phyloP scores from a whole-genome alignment of 2,329 filamentous ascomycete species.

The Aspergillus sp. region DNA sequence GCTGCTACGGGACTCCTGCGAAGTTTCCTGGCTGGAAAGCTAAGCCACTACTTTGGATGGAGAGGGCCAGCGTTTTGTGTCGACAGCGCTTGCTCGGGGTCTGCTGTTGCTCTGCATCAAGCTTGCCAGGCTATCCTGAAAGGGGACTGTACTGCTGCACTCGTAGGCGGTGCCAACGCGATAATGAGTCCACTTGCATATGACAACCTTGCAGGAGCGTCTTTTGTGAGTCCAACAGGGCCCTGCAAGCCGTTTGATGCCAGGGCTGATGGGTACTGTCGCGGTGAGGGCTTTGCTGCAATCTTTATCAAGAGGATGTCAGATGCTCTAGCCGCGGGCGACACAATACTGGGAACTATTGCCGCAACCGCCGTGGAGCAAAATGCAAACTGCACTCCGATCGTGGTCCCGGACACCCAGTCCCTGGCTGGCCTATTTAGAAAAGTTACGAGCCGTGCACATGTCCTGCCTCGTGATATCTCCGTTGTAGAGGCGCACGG shows the following conservation, averaged over 20 bases:
- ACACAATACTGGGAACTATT: slow-evolving; percentile 45
- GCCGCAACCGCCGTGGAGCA: slow-evolving; percentile 32
- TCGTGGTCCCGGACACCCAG: slow-evolving; percentile 16
- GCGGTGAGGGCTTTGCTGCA: slow-evolving; percentile 48
- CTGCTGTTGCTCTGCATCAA: slow-evolving; percentile 34
- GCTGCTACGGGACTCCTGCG: slow-evolving; percentile 28
- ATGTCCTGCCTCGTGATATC: slow-evolving; percentile 24
- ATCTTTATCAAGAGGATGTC: slow-evolving; percentile 50
- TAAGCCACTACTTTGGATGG: slow-evolving; percentile 46
- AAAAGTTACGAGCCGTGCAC: slow-evolving; percentile 20
- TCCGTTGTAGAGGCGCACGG: slow-evolving; percentile 36
- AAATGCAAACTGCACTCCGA: slow-evolving; percentile 25
- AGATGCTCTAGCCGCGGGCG: slow-evolving; percentile 48
- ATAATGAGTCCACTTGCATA: slow-evolving; percentile 27
- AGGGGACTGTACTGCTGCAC: slow-evolving; percentile 22
- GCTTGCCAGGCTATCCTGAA: slow-evolving; percentile 22
- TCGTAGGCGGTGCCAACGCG: slow-evolving; percentile 38
- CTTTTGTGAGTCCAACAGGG: slow-evolving; percentile 46
- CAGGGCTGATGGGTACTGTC: slow-evolving; percentile 52
- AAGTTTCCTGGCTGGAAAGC: slow-evolving; percentile 26
- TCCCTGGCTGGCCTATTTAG: slow-evolving; percentile 33
- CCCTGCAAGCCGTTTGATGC: slow-evolving; percentile 50
- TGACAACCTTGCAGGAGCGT: slow-evolving; percentile 30
- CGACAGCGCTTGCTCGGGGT: slow-evolving; percentile 45
- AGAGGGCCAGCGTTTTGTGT: slow-evolving; percentile 41